Base-by-base conservation (phyloP, 2,329 filamentous ascomycete genomes). In the Epichloe coenophiala region DNA sequence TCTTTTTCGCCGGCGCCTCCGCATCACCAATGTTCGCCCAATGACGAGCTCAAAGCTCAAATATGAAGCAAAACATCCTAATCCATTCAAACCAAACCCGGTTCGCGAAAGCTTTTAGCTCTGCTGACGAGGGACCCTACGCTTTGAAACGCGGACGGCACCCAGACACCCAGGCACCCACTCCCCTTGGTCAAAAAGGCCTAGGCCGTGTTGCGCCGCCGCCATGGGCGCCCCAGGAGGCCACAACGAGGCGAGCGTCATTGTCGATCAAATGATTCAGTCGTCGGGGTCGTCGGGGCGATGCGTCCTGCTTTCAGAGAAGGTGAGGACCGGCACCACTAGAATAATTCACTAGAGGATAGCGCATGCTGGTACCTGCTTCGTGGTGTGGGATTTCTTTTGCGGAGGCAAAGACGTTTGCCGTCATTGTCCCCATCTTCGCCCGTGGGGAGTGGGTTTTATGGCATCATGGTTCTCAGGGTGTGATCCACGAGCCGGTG, bases 281-380 rank as follows among this genome's bases (percentile, higher is more conserved):
- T 17, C 41, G 6, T 15, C n/a, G n/a, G n/a, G n/a, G n/a, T n/a
- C n/a, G n/a, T n/a, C 7, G 5, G 17, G 40, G 23, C 33, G 33
- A 37, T 43, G 47, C 47, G 23, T 21, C 13, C 38, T 12, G 27
- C n/a, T 8, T 13, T 12, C 47, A 37, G 42, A 49, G 27, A 11
- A 13, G 47, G 21, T 27, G n/a, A 49, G 47, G 40, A 27, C 27
- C 5, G 17, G 40, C 40, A 21, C 2, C 11, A 13, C 21, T 13
- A 23, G 27, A 27, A 33, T 3, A 31, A 33, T 8, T 23, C 21
- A 31, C 27, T 31, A 23, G 33, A 38, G 9, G 11, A n/a, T 45
- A 13, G 31, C 23, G 43, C 27, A 46, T n/a, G 3, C 27, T 41
- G 46, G 46, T 48, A 48, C 46, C 46, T 48, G 46, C 36, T 48